Evolutionary conservation across 2,329 filamentous ascomycete species (phyloP), one percentile per base, ranked within the genome.

Genomic region (Diaporthe destruens): DNA sequence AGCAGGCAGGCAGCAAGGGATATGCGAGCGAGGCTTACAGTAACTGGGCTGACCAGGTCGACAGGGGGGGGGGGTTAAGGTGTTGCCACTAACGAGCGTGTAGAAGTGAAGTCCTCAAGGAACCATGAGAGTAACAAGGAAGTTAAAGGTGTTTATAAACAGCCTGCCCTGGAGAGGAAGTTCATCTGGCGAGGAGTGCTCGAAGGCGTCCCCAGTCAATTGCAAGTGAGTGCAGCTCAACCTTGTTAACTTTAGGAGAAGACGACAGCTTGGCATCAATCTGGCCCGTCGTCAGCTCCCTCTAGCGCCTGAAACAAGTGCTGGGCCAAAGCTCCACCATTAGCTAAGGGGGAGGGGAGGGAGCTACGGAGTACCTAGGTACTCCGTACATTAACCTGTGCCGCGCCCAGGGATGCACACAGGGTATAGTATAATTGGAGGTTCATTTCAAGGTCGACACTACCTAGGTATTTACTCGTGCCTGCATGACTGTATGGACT

Each of bases 301-400:
- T 49, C 29, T 25, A n/a, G 25, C 18, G 42, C 39, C 59, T 59
- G 54, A 47, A 49, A 71, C 44, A 44, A 36, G 29, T 7, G 18
- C 34, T 65, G 72, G 72, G 72, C 72, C 69, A 69, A 74, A 75
- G 74, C 74, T 75, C 72, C 59, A 16, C 42, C 72, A 74, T 75
- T 72, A 75, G 72, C 74, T 74, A 75, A 74, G 72, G 9, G 56
- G 55, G 29, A 23, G 47, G 5, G 53, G 55, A 29, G 34, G 51
- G 67, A 36, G 34, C 34, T 36, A 36, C 34, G 34, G 34, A 36
- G 34, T 36, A 36, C 8, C 12, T 8, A 36, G 34, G 29, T 42
- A n/a, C n/a, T n/a, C n/a, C n/a, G n/a, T n/a, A 42, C 12, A 42
- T 42, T 18, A 18, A 5, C 6, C 39, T 42, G 14, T 42, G 39